Percentiles rank a stretch among this genome's conserved stretches.
These are phyloP conservation scores for Solanum piurae DNA, from an alignment of 257 asterid species.

Conservation along the genomic window DNA sequence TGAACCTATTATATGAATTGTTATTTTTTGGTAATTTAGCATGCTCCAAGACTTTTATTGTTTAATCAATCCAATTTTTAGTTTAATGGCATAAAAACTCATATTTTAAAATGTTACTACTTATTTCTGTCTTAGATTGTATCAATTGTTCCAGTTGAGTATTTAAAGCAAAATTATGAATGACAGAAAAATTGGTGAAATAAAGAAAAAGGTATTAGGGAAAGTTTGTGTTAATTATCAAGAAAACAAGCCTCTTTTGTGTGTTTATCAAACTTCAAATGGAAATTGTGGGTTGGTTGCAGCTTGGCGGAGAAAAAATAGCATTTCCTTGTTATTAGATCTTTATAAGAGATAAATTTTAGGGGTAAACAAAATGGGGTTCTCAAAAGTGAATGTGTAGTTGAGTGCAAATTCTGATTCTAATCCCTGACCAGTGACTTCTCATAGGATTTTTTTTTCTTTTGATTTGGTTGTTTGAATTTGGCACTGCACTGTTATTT, in stretches of 20 bases:
- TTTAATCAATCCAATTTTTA: background rate
- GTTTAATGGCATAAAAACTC: background rate
- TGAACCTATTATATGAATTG: background rate
- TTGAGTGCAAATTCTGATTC: background rate
- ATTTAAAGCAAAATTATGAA: background rate
- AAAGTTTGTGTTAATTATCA: background rate
- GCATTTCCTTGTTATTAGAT: background rate
- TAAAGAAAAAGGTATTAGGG: background rate
- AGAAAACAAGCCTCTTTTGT: background rate
- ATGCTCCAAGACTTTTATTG: background rate
- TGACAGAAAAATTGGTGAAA: background rate
- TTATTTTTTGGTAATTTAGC: background rate
- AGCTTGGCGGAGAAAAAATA: background rate
- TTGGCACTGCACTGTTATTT: background rate
- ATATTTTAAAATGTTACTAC: background rate
- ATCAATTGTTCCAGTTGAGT: background rate
- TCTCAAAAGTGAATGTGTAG: background rate
- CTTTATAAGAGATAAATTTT: background rate
- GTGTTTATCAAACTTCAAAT: background rate
- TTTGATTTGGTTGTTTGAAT: background rate
- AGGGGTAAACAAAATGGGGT: background rate
- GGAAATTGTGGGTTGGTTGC: background rate
- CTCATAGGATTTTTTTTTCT: background rate
- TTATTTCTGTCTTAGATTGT: background rate
- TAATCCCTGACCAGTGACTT: background rate